These are phyloP conservation scores for Taphrina communis DNA, from an alignment of 1,139 yeast genomes.

Conservation along the genomic window DNA sequence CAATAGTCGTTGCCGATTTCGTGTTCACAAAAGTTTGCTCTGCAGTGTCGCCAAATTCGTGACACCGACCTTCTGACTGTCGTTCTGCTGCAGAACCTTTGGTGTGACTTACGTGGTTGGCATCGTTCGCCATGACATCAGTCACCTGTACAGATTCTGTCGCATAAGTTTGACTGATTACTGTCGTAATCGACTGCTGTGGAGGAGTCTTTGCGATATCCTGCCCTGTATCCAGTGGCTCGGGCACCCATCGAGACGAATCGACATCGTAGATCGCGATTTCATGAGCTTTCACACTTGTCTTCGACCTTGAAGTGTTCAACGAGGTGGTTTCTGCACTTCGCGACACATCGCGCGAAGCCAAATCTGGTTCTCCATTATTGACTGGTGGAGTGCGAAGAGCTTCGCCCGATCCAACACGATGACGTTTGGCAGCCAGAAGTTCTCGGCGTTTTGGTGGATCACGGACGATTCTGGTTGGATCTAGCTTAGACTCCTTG, in stretches of 20 bases:
- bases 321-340: too few species aligned
- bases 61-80: not conserved
- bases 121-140: not conserved
- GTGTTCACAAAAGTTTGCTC: not conserved
- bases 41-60: not conserved
- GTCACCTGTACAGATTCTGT: not conserved
- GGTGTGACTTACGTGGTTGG: too few species aligned
- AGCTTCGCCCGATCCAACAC: not conserved
- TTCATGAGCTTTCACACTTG: not conserved
- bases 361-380: not conserved
- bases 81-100: not conserved
- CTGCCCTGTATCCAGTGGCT: not conserved
- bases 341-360: not conserved
- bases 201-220: not conserved
- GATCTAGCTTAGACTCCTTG: conserved; percentile 18
- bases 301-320: not conserved
- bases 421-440: conserved; percentile 9
- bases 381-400: not conserved
- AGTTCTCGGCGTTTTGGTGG: conserved; percentile 10
- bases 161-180: not conserved
- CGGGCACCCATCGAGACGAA: conserved; percentile 15
- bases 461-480: not conserved
- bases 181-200: not conserved
- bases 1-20: not conserved
- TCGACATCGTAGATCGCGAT: conserved; percentile 12